These are phyloP conservation scores for Leishmania arabica DNA, from an alignment of 208 protist genomes.

Conservation along the genomic window DNA sequence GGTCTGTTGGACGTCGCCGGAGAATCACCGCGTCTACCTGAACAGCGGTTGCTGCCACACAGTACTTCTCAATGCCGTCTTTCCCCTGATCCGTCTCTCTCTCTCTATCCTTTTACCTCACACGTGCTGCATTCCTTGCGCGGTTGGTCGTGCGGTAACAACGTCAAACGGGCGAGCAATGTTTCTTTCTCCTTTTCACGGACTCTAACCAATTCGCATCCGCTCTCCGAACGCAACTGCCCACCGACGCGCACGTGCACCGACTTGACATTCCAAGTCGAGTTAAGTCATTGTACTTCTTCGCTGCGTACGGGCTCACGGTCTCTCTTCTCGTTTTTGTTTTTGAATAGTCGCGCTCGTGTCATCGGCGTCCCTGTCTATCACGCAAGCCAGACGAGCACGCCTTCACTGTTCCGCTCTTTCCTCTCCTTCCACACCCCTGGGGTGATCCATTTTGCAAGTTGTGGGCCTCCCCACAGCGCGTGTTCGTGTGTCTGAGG, in stretches of 20 bases:
- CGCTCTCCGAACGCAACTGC: neutral
- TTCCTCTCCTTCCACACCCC: neutral
- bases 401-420: neutral
- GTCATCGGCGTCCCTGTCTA: neutral
- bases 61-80: neutral
- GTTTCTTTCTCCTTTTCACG: neutral
- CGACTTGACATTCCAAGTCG: too few relatives aligned
- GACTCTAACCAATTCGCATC: neutral
- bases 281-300: too few relatives aligned
- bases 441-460: neutral
- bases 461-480: neutral
- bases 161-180: neutral
- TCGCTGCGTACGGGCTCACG: neutral
- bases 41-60: neutral
- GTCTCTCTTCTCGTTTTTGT: neutral
- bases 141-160: neutral
- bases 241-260: neutral
- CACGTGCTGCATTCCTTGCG: neutral
- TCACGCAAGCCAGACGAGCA: neutral
- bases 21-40: neutral
- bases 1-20: neutral
- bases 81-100: neutral
- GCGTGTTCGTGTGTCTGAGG: neutral
- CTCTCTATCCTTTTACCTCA: neutral
- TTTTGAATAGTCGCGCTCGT: neutral